Conservation (phyloP, 2,329 filamentous ascomycete species). For the Aureobasidium namibiae region DNA sequence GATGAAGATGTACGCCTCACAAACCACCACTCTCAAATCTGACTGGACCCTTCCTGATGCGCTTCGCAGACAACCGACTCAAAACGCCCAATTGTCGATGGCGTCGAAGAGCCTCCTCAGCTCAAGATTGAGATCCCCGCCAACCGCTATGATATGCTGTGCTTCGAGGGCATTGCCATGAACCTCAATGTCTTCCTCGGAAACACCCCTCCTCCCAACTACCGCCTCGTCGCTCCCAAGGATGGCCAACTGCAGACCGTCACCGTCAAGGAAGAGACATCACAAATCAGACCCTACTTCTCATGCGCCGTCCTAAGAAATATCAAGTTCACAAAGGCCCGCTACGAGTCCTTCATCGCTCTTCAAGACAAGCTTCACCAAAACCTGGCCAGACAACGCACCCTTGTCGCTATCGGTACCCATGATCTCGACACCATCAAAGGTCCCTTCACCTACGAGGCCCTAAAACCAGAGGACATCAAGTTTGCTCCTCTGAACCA, state of each 20-base stretch:
- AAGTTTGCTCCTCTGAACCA: slow-evolving; percentile 88
- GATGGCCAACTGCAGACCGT: slow-evolving; percentile 70
- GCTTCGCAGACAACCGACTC: slow-evolving; percentile 53
- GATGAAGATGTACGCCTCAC: slow-evolving; percentile 64
- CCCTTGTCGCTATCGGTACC: slow-evolving; percentile 92
- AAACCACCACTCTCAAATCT: neutral
- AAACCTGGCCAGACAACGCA: slow-evolving; percentile 87
- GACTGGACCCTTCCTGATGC: neutral
- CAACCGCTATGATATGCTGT: slow-evolving; percentile 87
- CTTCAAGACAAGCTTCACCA: slow-evolving; percentile 97
- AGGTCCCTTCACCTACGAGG: slow-evolving; percentile 95
- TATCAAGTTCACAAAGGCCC: slow-evolving; percentile 81
- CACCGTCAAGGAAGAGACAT: slow-evolving; percentile 67
- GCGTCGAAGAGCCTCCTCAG: slow-evolving; percentile 78
- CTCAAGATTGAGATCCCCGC: slow-evolving; percentile 97
- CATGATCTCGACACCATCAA: slow-evolving; percentile 91
- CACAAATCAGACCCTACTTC: slow-evolving; percentile 75
- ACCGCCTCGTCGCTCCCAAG: slow-evolving; percentile 63
- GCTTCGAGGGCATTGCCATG: slow-evolving; percentile 91
- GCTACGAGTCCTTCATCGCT: slow-evolving; percentile 95
- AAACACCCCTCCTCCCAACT: slow-evolving; percentile 68
- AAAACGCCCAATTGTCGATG: slow-evolving; percentile 64
- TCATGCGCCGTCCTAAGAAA: slow-evolving; percentile 83
- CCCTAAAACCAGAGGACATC: slow-evolving; percentile 82
- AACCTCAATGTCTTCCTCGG: slow-evolving; percentile 94